A percentile compares a stretch with the other conserved stretches of the same genome.
phyloP scores from a whole-genome alignment of 1,284 basidiomycete genomes.

The Nidula niveotomentosa region DNA sequence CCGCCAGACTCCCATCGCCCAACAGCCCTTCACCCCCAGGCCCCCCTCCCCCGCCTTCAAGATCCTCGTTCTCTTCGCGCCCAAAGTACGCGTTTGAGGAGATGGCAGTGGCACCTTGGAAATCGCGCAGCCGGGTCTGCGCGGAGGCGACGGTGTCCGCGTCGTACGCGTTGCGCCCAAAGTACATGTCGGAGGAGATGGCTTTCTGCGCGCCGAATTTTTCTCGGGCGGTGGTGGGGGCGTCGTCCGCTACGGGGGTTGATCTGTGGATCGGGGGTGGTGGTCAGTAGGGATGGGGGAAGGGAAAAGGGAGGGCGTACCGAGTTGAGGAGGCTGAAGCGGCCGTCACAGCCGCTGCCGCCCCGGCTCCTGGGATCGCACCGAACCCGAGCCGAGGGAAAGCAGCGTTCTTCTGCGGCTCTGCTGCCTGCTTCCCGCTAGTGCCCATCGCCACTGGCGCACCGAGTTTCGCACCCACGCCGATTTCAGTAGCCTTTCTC shows the following conservation, averaged over 20 bases:
- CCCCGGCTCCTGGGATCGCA: constrained; percentile 63
- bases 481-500: constrained; percentile 38
- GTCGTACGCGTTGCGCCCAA: constrained; percentile 90
- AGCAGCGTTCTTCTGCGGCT: constrained; percentile 41
- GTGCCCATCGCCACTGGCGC: background rate
- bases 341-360: constrained; percentile 49
- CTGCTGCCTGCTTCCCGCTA: constrained; percentile 19
- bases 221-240: constrained; percentile 81
- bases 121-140: constrained; percentile 78
- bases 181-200: constrained; percentile 98
- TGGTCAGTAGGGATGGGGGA: background rate
- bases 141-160: constrained; percentile 74
- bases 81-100: constrained; percentile 97
- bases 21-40: constrained; percentile 48
- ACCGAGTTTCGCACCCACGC: constrained; percentile 27
- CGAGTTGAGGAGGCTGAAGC: constrained; percentile 23
- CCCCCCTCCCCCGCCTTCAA: constrained; percentile 29
- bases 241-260: constrained; percentile 51
- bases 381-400: constrained; percentile 90
- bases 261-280: background rate
- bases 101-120: constrained; percentile 93
- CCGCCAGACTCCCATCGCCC: constrained; percentile 72
- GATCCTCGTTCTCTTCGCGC: constrained; percentile 81
- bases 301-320: background rate
- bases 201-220: constrained; percentile 93